Percentiles rank a stretch among this genome's conserved stretches.
Evolutionary conservation across 495 filamentous ascomycete species (phyloP).

Genomic region (Podospora pseudoanserina): DNA sequence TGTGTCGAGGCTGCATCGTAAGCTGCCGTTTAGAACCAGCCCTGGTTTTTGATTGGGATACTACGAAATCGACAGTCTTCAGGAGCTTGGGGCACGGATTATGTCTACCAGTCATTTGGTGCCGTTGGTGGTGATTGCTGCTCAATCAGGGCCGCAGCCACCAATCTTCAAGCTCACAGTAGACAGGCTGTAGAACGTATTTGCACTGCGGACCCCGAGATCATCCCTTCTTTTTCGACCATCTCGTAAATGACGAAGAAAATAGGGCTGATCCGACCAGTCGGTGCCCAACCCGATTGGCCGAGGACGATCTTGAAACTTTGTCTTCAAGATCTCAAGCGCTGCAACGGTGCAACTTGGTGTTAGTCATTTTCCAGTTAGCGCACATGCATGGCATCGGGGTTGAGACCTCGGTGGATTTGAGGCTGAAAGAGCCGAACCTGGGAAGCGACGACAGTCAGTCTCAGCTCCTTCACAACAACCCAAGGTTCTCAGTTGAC

Average conservation of each 20-base stretch:
- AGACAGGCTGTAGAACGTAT: no score
- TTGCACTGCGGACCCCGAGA: no score
- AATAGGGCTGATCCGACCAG: neutral
- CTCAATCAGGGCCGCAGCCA: no score
- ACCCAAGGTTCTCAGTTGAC: neutral
- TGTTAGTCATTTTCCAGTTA: neutral
- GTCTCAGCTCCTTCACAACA: neutral
- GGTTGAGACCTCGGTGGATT: neutral
- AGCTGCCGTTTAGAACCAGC: slow-evolving; percentile 34
- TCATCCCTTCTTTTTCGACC: no score
- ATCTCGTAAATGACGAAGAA: neutral
- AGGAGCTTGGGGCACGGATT: no score
- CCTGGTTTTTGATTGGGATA: neutral
- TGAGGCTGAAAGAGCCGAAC: neutral
- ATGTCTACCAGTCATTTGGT: no score
- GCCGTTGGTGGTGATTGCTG: no score
- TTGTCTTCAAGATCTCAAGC: neutral
- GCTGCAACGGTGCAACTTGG: neutral
- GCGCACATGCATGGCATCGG: neutral
- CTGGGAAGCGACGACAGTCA: neutral
- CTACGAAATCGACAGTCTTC: no score
- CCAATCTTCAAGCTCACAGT: no score
- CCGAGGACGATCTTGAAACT: neutral
- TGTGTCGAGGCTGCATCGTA: slow-evolving; percentile 43
- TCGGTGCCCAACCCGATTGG: neutral